phyloP scores from a whole-genome alignment of 2,329 filamentous ascomycete species.

The Pestalotiopsis sp. region DNA sequence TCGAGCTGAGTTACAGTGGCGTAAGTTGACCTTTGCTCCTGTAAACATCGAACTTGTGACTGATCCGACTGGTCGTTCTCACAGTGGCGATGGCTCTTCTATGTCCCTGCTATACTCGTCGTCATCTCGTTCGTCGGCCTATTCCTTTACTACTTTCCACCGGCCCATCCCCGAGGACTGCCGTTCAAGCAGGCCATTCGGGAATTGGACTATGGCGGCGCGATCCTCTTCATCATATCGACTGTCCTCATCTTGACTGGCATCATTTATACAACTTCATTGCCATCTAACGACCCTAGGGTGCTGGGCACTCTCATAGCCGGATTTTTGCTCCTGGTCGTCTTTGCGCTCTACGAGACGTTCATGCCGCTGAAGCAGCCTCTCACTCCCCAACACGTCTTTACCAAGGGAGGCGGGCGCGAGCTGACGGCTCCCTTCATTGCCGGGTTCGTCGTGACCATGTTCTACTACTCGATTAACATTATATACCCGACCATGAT shows the following conservation, averaged over 20 bases:
- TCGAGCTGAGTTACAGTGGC: constrained; percentile 30
- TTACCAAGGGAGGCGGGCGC: constrained; percentile 45
- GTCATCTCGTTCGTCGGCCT: constrained; percentile 47
- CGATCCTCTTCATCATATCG: constrained; percentile 38
- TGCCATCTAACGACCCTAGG: constrained; percentile 36
- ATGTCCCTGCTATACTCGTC: constrained; percentile 43
- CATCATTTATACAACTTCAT: constrained; percentile 41
- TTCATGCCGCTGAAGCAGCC: constrained; percentile 39
- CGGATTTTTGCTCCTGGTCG: constrained; percentile 36
- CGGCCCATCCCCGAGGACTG: constrained; percentile 35
- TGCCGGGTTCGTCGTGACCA: constrained; percentile 48
- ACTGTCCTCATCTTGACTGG: constrained; percentile 40
- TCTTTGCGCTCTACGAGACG: constrained; percentile 43
- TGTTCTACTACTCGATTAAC: constrained; percentile 54
- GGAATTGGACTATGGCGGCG: constrained; percentile 42
- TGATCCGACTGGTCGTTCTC: neutral
- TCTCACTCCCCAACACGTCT: constrained; percentile 47
- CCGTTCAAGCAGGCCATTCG: constrained; percentile 36
- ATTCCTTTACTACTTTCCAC: constrained; percentile 38
- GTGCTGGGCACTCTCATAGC: constrained; percentile 40
- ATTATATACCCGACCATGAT: constrained; percentile 52
- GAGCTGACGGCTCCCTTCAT: constrained; percentile 50
- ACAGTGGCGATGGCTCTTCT: constrained; percentile 49
- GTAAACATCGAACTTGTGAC: neutral
- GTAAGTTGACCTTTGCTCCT: constrained; percentile 10